phyloP scores from a whole-genome alignment of 805 yeast genomes.

The Myxozyma mucilagina region DNA sequence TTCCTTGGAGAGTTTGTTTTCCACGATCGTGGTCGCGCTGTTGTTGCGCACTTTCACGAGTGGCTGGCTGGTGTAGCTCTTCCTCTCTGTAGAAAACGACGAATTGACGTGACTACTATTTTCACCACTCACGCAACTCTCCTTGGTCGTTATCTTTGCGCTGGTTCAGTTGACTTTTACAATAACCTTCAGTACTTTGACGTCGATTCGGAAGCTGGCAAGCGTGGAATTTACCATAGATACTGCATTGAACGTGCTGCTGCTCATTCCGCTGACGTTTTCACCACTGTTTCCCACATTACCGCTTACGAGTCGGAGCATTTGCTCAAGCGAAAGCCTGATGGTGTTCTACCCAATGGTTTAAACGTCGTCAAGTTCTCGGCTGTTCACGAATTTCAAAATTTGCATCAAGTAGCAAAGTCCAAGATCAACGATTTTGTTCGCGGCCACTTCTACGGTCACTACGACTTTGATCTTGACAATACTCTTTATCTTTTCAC shows the following conservation, averaged over 20 bases:
- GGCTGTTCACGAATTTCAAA: conserved; percentile 97
- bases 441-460: conserved; percentile 96
- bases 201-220: conserved; percentile 97
- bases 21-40: conserved; percentile 81
- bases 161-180: conserved; percentile 94
- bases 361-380: conserved; percentile 92
- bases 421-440: conserved; percentile 91
- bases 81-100: conserved; percentile 86
- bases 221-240: conserved; percentile 94
- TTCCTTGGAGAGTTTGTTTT: conserved; percentile 90
- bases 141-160: conserved; percentile 91
- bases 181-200: conserved; percentile 86
- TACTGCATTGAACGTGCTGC: conserved; percentile 97
- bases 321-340: conserved; percentile 90
- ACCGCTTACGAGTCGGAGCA: conserved; percentile 97
- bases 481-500: conserved; percentile 93
- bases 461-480: conserved; percentile 89
- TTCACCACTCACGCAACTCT: conserved; percentile 97
- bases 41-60: conserved; percentile 93
- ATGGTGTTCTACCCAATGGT: conserved; percentile 96
- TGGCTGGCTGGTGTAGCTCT: conserved; percentile 98
- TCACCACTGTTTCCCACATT: conserved; percentile 95
- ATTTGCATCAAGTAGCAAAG: conserved; percentile 87
- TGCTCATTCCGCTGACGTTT: conserved; percentile 92
- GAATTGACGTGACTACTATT: conserved; percentile 89